Evolutionary conservation across 192 early-diverging fungal genomes (phyloP).

Genomic region (Coemansia sp.): DNA sequence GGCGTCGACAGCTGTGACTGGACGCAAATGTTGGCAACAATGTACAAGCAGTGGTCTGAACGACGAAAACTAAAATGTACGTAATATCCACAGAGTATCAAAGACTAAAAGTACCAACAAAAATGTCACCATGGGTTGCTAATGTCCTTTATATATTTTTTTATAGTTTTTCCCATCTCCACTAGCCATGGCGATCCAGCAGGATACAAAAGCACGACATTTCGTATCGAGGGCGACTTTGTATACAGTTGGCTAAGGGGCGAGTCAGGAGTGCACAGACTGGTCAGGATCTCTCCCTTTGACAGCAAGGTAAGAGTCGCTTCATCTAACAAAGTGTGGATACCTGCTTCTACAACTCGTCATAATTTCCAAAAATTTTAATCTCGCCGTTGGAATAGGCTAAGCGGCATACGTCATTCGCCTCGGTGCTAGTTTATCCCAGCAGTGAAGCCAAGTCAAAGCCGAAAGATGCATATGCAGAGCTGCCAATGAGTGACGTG

Average conservation of each 20-base stretch:
- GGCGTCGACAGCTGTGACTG: slow-evolving; percentile 66
- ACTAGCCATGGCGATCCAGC: slow-evolving; percentile 11
- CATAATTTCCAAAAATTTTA: not conserved
- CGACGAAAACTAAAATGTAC: slow-evolving; percentile 65
- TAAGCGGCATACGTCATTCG: slow-evolving; percentile 68
- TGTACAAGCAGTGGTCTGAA: slow-evolving; percentile 60
- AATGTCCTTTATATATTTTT: slow-evolving; percentile 42
- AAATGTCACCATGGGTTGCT: not conserved
- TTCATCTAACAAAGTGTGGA: not conserved
- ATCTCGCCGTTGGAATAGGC: slow-evolving; percentile 61
- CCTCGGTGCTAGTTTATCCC: slow-evolving; percentile 31
- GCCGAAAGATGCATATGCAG: slow-evolving; percentile 24
- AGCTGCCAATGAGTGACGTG: slow-evolving; percentile 56
- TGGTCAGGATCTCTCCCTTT: slow-evolving; percentile 71
- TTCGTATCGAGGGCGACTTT: slow-evolving; percentile 53
- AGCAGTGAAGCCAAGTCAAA: slow-evolving; percentile 21
- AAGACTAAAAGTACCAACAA: not conserved
- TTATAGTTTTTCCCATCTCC: slow-evolving; percentile 57
- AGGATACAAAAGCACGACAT: slow-evolving; percentile 12
- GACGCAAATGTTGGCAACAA: slow-evolving; percentile 71
- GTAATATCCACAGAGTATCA: not conserved
- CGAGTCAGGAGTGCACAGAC: slow-evolving; percentile 73
- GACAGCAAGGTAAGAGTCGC: slow-evolving; percentile 62
- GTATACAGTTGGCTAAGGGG: slow-evolving; percentile 69
- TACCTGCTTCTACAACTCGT: not conserved